A percentile compares a stretch with the other conserved stretches of the same genome.
Evolutionary conservation across 768 basidiomycete species (phyloP).

Genomic region (Calocera cornea): DNA sequence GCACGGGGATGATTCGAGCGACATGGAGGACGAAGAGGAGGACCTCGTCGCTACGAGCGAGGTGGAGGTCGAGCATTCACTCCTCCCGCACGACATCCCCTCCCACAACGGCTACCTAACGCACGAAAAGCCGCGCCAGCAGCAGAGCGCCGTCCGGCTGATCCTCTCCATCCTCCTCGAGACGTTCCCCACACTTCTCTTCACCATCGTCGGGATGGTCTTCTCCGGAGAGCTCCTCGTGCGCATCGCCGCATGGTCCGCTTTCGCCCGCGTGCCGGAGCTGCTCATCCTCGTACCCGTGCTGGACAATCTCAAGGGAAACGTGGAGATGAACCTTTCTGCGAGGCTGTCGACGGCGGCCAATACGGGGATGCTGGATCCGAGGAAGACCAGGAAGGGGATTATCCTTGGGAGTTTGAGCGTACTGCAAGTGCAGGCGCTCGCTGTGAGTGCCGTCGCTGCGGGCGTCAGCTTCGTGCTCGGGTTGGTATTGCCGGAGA

Average conservation of each 20-base stretch:
- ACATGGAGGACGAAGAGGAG: not conserved
- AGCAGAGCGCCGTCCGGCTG: not conserved
- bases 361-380: conserved; percentile 84
- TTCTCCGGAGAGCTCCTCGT: conserved; percentile 86
- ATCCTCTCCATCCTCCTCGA: conserved; percentile 22
- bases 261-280: conserved; percentile 82
- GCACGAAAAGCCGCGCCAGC: not conserved
- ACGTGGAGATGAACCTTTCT: conserved; percentile 96
- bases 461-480: conserved; percentile 64
- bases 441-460: conserved; percentile 76
- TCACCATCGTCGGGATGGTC: conserved; percentile 70
- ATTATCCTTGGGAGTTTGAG: conserved; percentile 73
- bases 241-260: conserved; percentile 76
- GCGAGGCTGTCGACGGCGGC: conserved; percentile 83
- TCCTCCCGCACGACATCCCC: not conserved
- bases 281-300: conserved; percentile 95
- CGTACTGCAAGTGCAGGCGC: conserved; percentile 85
- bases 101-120: not conserved
- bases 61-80: not conserved
- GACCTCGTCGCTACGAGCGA: not conserved
- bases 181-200: conserved; percentile 76
- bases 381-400: conserved; percentile 40
- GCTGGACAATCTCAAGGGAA: conserved; percentile 90
- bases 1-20: not conserved
- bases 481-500: conserved; percentile 28